Evolutionary conservation across 2,329 filamentous ascomycete species (phyloP).

Genomic region (Graphilbum fragrans): DNA sequence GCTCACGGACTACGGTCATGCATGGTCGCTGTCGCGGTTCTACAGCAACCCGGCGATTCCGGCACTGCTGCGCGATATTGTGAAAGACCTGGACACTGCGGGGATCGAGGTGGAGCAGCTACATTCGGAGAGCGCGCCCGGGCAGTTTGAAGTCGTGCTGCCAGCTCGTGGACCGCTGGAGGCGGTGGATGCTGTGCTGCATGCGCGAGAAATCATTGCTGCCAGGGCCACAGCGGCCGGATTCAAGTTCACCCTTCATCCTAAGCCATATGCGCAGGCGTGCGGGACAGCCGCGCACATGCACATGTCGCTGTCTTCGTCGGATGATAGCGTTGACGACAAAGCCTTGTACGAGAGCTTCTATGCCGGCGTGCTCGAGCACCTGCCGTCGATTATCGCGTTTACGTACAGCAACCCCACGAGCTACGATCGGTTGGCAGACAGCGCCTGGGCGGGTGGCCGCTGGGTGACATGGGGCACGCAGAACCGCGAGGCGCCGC

Average conservation of each 20-base stretch:
- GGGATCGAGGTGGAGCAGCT: constrained; percentile 60
- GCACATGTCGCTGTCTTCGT: constrained; percentile 53
- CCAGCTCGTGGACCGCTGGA: constrained; percentile 48
- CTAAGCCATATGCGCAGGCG: constrained; percentile 47
- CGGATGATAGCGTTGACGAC: constrained; percentile 14
- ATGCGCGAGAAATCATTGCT: constrained; percentile 57
- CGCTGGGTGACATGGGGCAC: constrained; percentile 71
- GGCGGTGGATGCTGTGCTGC: constrained; percentile 61
- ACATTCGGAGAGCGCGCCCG: constrained; percentile 60
- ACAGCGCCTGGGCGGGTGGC: constrained; percentile 68
- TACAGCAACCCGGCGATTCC: constrained; percentile 45
- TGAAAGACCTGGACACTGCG: constrained; percentile 43
- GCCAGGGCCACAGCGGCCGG: constrained; percentile 49
- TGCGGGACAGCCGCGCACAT: constrained; percentile 57
- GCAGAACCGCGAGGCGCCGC: constrained; percentile 65
- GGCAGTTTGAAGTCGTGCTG: constrained; percentile 70
- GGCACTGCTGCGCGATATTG: constrained; percentile 53
- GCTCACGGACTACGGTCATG: constrained; percentile 50
- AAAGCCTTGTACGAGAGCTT: constrained; percentile 44
- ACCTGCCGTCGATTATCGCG: constrained; percentile 54
- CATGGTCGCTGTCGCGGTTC: constrained; percentile 56
- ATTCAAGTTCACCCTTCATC: constrained; percentile 60
- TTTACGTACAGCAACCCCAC: constrained; percentile 54
- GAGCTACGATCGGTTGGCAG: constrained; percentile 56
- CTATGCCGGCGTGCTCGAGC: constrained; percentile 57